Base-by-base conservation (phyloP, 139 green algal species). In the Volvox reticuliferus region DNA sequence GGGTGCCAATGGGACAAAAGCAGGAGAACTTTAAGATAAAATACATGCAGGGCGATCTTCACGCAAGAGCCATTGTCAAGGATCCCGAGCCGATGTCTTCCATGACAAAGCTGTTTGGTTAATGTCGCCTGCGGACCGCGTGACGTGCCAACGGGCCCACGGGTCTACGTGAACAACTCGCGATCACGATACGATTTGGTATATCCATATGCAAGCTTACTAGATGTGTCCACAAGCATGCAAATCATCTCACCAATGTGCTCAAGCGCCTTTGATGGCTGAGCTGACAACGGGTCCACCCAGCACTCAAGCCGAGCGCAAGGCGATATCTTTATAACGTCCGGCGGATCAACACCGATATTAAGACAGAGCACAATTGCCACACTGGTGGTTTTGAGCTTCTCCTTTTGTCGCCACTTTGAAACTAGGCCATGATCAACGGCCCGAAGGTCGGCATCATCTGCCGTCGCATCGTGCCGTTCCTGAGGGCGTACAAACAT, bases 311-410 rank as follows among this genome's bases (percentile, higher is more conserved):
- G 92, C 6, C 97, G 94, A 0, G 98, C 98, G 87, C 98, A 99
- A 12, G 98, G 98, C 17, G 97, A 99, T 82, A 99, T 99, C 91
- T 99, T 99, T 73, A 99, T 97, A 12, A 99, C 96, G 83, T 99
- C 98, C 18, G 98, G 98, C 12, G 98, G 98, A 92, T 99, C 98
- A 16, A 99, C 98, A 13, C 98, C 98, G 83, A 99, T 99, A 93
- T 99, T 99, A 0, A 99, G 94, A 94, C 98, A 99, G 85, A 99
- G 91, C 82, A 99, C 98, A 17, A 99, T 94, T 21, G 98, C 98
- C 50, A 99, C 98, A 19, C 96, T 97, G 0, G 96, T 95, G 5
- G 97, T 99, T 82, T 99, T 99, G 1, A 99, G 91, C 68, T 98
- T 97, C 91, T 99, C 97, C 91, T 98, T 98, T 86, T 98, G 96